phyloP scores from a whole-genome alignment of 1,139 yeast genomes.

The Taphrina confusa region DNA sequence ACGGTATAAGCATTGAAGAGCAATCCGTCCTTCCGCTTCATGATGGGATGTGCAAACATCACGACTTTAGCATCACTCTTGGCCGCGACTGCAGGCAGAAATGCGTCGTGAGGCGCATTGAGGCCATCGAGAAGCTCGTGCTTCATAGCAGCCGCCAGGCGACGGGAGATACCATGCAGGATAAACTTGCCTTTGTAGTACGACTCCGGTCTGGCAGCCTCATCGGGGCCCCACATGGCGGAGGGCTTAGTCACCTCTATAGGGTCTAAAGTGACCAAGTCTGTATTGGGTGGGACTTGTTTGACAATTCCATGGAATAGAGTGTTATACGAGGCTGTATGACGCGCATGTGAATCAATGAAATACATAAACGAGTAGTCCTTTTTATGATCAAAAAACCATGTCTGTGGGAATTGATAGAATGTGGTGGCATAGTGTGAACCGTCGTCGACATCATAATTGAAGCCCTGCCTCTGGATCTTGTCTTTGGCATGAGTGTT shows the following conservation, averaged over 20 bases:
- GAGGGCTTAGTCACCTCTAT: constrained; percentile 10
- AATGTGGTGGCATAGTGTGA: constrained; percentile 12
- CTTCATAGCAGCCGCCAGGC: constrained; percentile 4
- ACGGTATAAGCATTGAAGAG: not conserved
- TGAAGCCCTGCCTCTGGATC: constrained; percentile 9
- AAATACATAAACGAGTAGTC: constrained; percentile 19
- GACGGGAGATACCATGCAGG: constrained; percentile 19
- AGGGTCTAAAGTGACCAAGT: constrained; percentile 23
- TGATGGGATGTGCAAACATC: constrained; percentile 17
- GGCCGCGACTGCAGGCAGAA: constrained; percentile 25
- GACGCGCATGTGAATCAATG: constrained; percentile 15
- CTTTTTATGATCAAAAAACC: not conserved
- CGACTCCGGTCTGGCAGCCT: constrained; percentile 18
- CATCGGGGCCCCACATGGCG: not conserved
- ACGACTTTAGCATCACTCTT: not conserved
- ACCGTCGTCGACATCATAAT: not conserved
- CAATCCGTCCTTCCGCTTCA: constrained; percentile 10
- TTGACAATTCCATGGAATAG: not conserved
- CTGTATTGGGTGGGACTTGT: not conserved
- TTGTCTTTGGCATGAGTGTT: constrained; percentile 10
- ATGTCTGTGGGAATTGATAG: constrained; percentile 12
- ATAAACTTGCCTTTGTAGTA: constrained; percentile 6
- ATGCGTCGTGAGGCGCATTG: constrained; percentile 28
- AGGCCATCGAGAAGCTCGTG: constrained; percentile 9
- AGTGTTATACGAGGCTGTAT: constrained; percentile 1